These are phyloP conservation scores for Miscanthus lutarioriparius DNA, from an alignment of 176 grass and related monocot species.

Conservation along the genomic window DNA sequence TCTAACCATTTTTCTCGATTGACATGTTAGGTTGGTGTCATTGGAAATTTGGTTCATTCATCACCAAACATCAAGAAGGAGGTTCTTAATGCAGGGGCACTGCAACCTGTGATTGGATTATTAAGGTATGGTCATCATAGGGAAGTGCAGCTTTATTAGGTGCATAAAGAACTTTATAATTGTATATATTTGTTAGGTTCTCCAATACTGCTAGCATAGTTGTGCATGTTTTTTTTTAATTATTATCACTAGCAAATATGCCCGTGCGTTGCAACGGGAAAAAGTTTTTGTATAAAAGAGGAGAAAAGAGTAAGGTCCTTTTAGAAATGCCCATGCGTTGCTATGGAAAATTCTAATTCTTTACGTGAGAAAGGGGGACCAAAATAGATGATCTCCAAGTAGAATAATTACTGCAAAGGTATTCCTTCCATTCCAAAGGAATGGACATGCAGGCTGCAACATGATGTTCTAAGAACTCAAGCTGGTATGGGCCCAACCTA, in stretches of 20 bases:
- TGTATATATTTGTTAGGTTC: conserved; percentile 14
- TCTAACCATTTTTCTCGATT: conserved; percentile 22
- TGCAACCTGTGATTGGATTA: conserved; percentile 94
- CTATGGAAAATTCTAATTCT: not conserved
- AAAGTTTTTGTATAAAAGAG: not conserved
- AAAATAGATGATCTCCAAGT: not conserved
- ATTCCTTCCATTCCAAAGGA: not conserved
- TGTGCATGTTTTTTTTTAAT: not conserved
- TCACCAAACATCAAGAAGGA: conserved; percentile 99
- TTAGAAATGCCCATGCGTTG: not conserved
- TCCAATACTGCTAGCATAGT: not conserved
- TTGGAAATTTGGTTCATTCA: conserved; percentile 99
- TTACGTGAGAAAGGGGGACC: not conserved
- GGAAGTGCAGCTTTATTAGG: conserved; percentile 4
- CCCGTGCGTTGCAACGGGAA: not conserved
- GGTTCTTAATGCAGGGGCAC: conserved; percentile 90
- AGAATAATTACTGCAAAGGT: not conserved
- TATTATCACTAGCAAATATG: not conserved
- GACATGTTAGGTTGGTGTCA: conserved; percentile 84
- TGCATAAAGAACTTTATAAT: not conserved
- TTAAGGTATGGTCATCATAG: conserved; percentile 65
- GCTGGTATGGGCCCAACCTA: not conserved
- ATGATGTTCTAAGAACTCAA: not conserved
- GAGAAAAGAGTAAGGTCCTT: not conserved
- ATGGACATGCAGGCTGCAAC: not conserved